These are phyloP conservation scores for Halenospora varia DNA, from an alignment of 495 filamentous ascomycete species.

Conservation along the genomic window DNA sequence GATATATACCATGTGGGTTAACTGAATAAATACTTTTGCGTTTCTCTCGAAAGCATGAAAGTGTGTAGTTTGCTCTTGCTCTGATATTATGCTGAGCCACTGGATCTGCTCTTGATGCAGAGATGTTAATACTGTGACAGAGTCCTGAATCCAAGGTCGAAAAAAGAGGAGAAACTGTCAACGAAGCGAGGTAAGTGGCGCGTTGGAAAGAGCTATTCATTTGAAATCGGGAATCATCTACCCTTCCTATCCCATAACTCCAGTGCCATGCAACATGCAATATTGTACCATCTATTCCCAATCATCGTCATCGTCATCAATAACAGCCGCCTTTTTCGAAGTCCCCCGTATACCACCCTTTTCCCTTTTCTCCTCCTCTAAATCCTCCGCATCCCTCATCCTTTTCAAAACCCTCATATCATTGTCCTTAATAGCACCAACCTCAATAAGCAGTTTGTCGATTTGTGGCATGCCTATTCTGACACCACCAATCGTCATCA, in stretches of 20 bases:
- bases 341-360: slow-evolving; percentile 38
- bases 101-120: too few relatives aligned
- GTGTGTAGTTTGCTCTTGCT: too few relatives aligned
- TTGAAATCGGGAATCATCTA: too few relatives aligned
- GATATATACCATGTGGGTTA: too few relatives aligned
- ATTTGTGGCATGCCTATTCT: slow-evolving; percentile 60
- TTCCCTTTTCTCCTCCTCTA: slow-evolving; percentile 41
- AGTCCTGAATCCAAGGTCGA: too few relatives aligned
- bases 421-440: slow-evolving; percentile 70
- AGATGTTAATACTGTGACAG: too few relatives aligned
- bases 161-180: too few relatives aligned
- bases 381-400: slow-evolving; percentile 55
- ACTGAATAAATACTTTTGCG: too few relatives aligned
- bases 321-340: slow-evolving; percentile 40
- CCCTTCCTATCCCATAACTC: slow-evolving; percentile 2
- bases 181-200: too few relatives aligned
- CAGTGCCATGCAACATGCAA: slow-evolving; percentile 2
- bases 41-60: too few relatives aligned
- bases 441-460: slow-evolving; percentile 73
- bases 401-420: slow-evolving; percentile 74
- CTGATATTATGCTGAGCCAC: too few relatives aligned
- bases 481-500: slow-evolving; percentile 71
- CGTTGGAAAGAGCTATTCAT: too few relatives aligned
- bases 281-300: slow-evolving; percentile 58
- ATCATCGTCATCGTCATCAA: slow-evolving; percentile 66